Conservation (phyloP, 257 asterid genomes). For the Scutellaria baicalensis region DNA sequence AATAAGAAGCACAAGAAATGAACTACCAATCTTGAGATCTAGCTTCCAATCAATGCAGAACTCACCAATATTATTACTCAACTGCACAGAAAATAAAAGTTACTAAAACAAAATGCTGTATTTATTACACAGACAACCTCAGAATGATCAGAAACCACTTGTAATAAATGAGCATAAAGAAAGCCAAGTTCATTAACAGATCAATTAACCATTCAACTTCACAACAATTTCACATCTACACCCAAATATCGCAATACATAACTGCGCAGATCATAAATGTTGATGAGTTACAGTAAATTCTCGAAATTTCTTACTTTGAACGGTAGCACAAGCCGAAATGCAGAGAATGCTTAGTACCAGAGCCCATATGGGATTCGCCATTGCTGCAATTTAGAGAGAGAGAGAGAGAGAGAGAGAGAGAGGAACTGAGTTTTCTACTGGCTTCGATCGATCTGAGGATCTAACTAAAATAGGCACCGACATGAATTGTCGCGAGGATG, state of each 20-base stretch:
- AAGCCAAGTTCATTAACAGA: conserved; percentile 16
- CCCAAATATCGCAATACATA: conserved; percentile 1
- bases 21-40: conserved; percentile 16
- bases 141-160: background rate
- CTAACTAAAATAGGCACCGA: conserved; percentile 14
- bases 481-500: conserved; percentile 1
- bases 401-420: conserved; percentile 10
- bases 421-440: conserved; percentile 14
- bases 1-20: background rate
- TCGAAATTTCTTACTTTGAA: conserved; percentile 29
- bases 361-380: conserved; percentile 27
- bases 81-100: background rate
- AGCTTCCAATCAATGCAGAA: background rate
- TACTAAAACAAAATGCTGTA: background rate
- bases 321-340: conserved; percentile 35
- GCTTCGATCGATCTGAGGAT: conserved; percentile 31
- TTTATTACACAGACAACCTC: background rate
- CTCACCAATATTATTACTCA: background rate
- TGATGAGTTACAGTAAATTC: background rate
- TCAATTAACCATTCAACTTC: background rate
- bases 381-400: conserved; percentile 1
- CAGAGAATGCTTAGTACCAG: conserved; percentile 21
- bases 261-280: background rate
- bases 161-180: background rate
- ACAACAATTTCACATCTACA: background rate